Conservation (phyloP, 306 rosid genomes). For the Castanea crenata region DNA sequence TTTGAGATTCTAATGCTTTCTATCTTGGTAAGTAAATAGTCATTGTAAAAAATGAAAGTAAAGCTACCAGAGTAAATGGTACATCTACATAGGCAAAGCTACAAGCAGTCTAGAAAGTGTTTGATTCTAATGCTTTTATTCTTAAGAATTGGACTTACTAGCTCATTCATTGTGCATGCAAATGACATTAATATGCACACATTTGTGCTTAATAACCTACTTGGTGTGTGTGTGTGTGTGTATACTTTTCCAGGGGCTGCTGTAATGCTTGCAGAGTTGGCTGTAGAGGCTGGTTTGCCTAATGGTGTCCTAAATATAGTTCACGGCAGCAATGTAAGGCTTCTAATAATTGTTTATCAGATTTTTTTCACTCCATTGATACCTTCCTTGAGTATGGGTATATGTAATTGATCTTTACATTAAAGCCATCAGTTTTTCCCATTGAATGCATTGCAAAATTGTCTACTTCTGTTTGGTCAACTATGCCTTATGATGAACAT, state of each 20-base stretch:
- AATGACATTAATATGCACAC: neutral
- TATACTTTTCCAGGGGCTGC: constrained; percentile 58
- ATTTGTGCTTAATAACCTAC: neutral
- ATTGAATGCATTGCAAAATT: neutral
- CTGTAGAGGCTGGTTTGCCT: constrained; percentile 78
- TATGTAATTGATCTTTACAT: neutral
- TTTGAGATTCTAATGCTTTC: neutral
- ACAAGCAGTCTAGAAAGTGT: neutral
- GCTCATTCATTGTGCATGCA: neutral
- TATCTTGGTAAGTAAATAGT: neutral
- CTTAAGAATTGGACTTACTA: neutral
- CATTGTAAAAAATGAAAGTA: no score
- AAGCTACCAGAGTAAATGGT: no score
- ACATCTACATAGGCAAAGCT: no score
- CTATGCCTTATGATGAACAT: neutral
- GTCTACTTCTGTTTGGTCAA: neutral
- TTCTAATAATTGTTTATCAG: neutral
- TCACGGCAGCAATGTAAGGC: constrained; percentile 67
- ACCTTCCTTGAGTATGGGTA: neutral
- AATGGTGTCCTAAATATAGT: constrained; percentile 71
- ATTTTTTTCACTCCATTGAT: neutral
- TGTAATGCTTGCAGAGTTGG: constrained; percentile 68
- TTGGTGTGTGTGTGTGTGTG: neutral
- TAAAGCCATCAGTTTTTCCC: neutral
- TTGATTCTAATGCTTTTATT: neutral